A percentile compares a stretch with the other conserved stretches of the same genome.
Evolutionary conservation across 1,139 yeast genomes (phyloP).

Genomic region (Yamadazyma atmosphaerica): DNA sequence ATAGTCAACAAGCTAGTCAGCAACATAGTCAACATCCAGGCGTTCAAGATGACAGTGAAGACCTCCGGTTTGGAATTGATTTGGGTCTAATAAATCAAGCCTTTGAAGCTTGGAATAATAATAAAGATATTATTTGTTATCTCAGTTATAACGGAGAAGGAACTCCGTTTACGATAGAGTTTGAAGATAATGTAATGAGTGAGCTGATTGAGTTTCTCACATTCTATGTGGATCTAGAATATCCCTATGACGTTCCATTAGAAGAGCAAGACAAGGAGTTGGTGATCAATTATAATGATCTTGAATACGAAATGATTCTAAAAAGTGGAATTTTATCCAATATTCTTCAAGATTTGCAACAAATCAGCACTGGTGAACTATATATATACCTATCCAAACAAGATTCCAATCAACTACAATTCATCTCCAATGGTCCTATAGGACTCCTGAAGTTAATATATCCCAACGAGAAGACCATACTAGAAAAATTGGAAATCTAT

Average conservation of each 20-base stretch:
- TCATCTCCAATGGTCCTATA: slow-evolving; percentile 66
- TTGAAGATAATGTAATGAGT: slow-evolving; percentile 67
- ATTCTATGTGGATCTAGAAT: slow-evolving; percentile 41
- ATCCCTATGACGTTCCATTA: slow-evolving; percentile 30
- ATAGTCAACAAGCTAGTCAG: background rate
- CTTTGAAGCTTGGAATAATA: slow-evolving; percentile 13
- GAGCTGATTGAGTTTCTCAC: slow-evolving; percentile 75
- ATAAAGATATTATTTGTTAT: slow-evolving; percentile 29
- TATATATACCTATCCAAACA: slow-evolving; percentile 44
- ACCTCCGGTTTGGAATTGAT: slow-evolving; percentile 40
- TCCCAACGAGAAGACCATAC: slow-evolving; percentile 62
- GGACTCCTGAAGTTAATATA: slow-evolving; percentile 69
- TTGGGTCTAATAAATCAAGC: slow-evolving; percentile 33
- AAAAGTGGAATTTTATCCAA: slow-evolving; percentile 65
- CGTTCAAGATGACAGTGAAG: slow-evolving; percentile 20
- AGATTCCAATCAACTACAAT: slow-evolving; percentile 37
- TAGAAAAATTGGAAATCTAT: slow-evolving; percentile 47
- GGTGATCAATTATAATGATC: slow-evolving; percentile 46
- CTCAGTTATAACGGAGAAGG: slow-evolving; percentile 57
- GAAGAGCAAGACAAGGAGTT: slow-evolving; percentile 26
- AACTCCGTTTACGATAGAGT: slow-evolving; percentile 63
- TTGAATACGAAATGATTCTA: slow-evolving; percentile 65
- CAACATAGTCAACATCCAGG: too few species aligned
- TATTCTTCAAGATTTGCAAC: slow-evolving; percentile 66
- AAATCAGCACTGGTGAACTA: slow-evolving; percentile 60